Evolutionary conservation across 2,329 filamentous ascomycete genomes (phyloP).

Genomic region (Alternaria triticina): DNA sequence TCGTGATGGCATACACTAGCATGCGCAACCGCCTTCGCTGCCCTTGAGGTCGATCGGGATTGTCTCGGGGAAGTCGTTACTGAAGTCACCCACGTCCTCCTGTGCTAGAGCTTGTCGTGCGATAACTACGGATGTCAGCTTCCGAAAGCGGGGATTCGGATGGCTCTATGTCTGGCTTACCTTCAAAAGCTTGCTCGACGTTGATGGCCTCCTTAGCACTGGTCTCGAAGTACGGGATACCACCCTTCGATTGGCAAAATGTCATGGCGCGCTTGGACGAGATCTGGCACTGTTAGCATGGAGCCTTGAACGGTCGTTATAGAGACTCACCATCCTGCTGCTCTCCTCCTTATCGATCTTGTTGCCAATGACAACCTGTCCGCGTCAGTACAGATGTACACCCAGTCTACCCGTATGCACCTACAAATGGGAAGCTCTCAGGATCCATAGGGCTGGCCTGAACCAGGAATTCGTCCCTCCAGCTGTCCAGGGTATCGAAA

Average conservation of each 20-base stretch:
- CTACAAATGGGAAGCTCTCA: conserved; percentile 95
- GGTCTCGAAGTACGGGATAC: conserved; percentile 98
- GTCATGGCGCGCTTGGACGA: conserved; percentile 95
- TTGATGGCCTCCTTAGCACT: conserved; percentile 99
- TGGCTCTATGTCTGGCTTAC: conserved; percentile 43
- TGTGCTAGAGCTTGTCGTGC: conserved; percentile 93
- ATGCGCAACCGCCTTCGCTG: conserved; percentile 90
- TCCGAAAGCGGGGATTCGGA: background rate
- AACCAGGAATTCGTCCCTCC: conserved; percentile 97
- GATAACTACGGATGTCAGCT: conserved; percentile 69
- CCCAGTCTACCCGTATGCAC: conserved; percentile 40
- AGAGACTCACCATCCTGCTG: conserved; percentile 77
- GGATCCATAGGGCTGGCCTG: conserved; percentile 96
- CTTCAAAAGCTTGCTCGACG: conserved; percentile 84
- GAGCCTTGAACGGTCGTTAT: background rate
- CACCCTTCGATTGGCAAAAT: conserved; percentile 96
- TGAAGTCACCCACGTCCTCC: conserved; percentile 97
- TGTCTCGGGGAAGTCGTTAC: conserved; percentile 94
- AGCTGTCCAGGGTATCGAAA: conserved; percentile 97
- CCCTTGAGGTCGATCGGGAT: conserved; percentile 98
- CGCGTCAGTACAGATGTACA: conserved; percentile 18
- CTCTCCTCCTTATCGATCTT: conserved; percentile 99
- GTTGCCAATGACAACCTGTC: conserved; percentile 90
- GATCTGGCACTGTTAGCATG: conserved; percentile 62
- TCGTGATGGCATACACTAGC: conserved; percentile 57